These are phyloP conservation scores for Pseudocercospora crystallina DNA, from an alignment of 2,329 filamentous ascomycete species.

Conservation along the genomic window DNA sequence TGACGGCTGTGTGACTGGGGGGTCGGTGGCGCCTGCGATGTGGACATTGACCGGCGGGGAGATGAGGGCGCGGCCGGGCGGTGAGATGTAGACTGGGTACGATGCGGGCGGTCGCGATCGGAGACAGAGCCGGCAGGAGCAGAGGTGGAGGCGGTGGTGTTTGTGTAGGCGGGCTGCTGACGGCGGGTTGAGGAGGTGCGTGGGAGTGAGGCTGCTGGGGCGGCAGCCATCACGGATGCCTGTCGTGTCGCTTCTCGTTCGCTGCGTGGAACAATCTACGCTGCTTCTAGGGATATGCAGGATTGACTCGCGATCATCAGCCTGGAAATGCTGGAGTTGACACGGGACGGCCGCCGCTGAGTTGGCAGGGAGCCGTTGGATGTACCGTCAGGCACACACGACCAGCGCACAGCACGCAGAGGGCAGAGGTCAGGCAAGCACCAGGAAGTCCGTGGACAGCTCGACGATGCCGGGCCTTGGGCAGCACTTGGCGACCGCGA, in stretches of 20 bases:
- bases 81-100: constrained; percentile 35
- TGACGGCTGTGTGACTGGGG: constrained; percentile 33
- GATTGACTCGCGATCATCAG: not conserved
- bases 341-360: not conserved
- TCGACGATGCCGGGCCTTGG: too few relatives aligned
- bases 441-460: too few relatives aligned
- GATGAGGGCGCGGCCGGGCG: constrained; percentile 34
- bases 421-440: too few relatives aligned
- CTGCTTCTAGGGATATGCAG: not conserved
- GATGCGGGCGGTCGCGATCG: constrained; percentile 48
- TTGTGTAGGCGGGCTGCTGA: constrained; percentile 33
- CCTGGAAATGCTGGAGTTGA: constrained; percentile 1
- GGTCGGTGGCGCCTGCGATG: constrained; percentile 30
- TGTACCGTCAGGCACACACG: too few relatives aligned
- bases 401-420: too few relatives aligned
- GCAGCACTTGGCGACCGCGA: too few relatives aligned
- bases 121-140: not conserved
- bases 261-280: not conserved
- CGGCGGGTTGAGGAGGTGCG: constrained; percentile 52
- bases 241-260: too few relatives aligned
- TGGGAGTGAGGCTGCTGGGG: constrained; percentile 44
- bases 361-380: too few relatives aligned
- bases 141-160: not conserved
- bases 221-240: constrained; percentile 47
- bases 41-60: constrained; percentile 38